Percentiles rank a stretch among this genome's conserved stretches.
phyloP scores from a whole-genome alignment of 1,139 yeast genomes.

The Geotrichum histeridarum region DNA sequence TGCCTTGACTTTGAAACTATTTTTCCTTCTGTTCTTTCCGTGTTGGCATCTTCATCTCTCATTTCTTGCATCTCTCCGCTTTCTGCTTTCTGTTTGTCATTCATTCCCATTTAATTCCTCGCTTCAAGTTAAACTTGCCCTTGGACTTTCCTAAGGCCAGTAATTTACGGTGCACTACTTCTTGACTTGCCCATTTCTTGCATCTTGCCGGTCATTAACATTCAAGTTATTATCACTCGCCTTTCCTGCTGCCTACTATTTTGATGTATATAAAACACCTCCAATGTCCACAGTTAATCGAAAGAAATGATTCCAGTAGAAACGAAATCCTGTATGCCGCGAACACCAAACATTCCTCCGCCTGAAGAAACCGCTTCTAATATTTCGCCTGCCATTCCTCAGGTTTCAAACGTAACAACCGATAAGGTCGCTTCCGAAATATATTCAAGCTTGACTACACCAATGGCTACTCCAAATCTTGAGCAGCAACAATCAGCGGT shows the following conservation, averaged over 20 bases:
- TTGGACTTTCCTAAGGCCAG: neutral
- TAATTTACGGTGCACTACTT: no score
- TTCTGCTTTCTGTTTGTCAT: neutral
- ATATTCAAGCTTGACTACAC: conserved; percentile 1
- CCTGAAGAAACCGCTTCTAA: neutral
- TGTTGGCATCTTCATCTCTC: neutral
- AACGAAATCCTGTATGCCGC: neutral
- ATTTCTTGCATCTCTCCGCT: neutral
- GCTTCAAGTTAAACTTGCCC: neutral
- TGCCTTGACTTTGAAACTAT: neutral
- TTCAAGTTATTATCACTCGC: neutral
- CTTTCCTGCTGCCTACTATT: neutral
- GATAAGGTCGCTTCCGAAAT: neutral
- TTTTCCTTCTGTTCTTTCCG: neutral
- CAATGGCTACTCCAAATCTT: conserved; percentile 1
- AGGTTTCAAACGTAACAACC: neutral
- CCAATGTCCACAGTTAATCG: neutral
- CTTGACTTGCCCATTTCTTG: neutral
- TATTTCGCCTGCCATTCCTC: neutral
- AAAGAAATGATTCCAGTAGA: neutral
- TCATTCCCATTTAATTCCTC: neutral
- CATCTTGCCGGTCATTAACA: neutral
- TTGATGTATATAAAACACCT: neutral
- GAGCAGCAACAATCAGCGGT: neutral
- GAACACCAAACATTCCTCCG: conserved; percentile 1